Percentiles rank a stretch among this genome's conserved stretches.
Conservation (phyloP, 2,329 filamentous ascomycete genomes). For the Fusarium tjaetaba region DNA sequence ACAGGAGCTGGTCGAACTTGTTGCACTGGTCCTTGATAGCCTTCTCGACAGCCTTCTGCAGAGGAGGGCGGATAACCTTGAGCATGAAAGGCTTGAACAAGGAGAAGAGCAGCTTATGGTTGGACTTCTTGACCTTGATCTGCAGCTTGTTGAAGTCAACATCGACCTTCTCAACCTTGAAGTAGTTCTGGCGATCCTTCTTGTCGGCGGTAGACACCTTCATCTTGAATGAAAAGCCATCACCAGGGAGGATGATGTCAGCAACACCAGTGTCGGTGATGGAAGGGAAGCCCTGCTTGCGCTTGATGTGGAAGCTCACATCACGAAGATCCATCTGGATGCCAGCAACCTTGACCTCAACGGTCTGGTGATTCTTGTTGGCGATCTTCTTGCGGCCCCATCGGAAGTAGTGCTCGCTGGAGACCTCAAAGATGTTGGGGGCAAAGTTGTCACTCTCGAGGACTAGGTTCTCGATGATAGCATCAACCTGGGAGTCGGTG, state of each 20-base stretch:
- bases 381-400: conserved; percentile 90
- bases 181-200: conserved; percentile 81
- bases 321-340: conserved; percentile 93
- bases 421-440: conserved; percentile 89
- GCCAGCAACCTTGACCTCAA: conserved; percentile 85
- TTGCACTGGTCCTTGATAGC: conserved; percentile 85
- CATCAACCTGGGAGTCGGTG: conserved; percentile 83
- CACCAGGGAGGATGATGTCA: conserved; percentile 87
- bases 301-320: conserved; percentile 94
- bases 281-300: conserved; percentile 91
- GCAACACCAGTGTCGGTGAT: conserved; percentile 88
- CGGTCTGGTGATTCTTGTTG: conserved; percentile 83
- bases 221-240: conserved; percentile 91
- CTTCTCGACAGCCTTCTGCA: conserved; percentile 90
- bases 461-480: conserved; percentile 92
- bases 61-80: conserved; percentile 81
- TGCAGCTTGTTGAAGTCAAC: conserved; percentile 84
- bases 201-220: conserved; percentile 84
- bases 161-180: conserved; percentile 91
- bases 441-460: conserved; percentile 97
- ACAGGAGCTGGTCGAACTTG: conserved; percentile 77
- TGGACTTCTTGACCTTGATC: conserved; percentile 93
- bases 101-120: conserved; percentile 89
- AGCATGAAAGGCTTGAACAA: conserved; percentile 89
- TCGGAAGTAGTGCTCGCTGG: conserved; percentile 92